Evolutionary conservation across 345 rosid genomes (phyloP), one percentile per base, ranked within the genome.

Genomic region (Eutrema heterophyllum): DNA sequence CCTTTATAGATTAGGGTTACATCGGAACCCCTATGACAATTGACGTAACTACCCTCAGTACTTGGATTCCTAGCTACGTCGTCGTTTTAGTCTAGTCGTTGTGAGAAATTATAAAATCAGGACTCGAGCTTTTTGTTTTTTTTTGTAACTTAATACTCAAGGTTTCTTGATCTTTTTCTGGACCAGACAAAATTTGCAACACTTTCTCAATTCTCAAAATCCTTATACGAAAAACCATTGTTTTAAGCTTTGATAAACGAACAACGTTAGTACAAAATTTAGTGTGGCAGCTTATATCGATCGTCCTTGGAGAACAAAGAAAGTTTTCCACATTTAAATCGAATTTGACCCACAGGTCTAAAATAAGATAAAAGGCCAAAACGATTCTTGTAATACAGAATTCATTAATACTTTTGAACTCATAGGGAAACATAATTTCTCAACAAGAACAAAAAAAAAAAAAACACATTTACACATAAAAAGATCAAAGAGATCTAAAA

Each of bases 1-100:
- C 0, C 2, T 39, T 71, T 71, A 71, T 77, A 77, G 0, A 70
- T 71, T 77, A 77, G 80, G 80, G 76, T 50, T 77, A 71, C 33
- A 7, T 49, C n/a, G 70, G 33, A 45, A 16, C 15, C 15, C 58
- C 64, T 46, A 7, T 48, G 0, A 0, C 0, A 45, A 53, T 16
- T 55, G 57, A 70, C 80, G 53, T 38, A 64, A 54, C 26, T 53
- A 63, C 66, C 80, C 80, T 63, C 67, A 16, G 0, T 21, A 0
- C 15, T 41, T 54, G 1, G 2, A 6, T 13, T 24, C 5, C 27
- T 1, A 0, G 0, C 0, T 38, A 76, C 75, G 70, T 16, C 46
- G 66, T 63, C 80, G 75, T 70, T 74, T 46, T 33, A 21, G 24
- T 21, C 24, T 21, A 21, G 4, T 59, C 0, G 2, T 16, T 32